Percentiles rank a stretch among this genome's conserved stretches.
These are phyloP conservation scores for Myrmaecium sp. DNA, from an alignment of 2,329 filamentous ascomycete genomes.

Conservation along the genomic window DNA sequence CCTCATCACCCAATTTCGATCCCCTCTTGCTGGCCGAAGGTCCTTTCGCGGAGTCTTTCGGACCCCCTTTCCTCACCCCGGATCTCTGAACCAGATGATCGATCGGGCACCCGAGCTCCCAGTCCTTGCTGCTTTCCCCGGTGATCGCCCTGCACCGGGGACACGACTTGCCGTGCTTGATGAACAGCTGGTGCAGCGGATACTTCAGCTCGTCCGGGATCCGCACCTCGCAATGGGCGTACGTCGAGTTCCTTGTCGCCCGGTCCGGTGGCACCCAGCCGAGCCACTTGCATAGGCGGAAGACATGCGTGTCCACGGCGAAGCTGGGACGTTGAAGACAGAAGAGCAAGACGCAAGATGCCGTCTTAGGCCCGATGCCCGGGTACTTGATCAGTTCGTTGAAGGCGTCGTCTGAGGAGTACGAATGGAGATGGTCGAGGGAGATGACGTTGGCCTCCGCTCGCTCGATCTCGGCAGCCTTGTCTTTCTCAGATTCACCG, in stretches of 20 bases:
- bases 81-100: conserved; percentile 43
- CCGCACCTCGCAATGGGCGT: conserved; percentile 41
- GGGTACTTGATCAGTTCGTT: conserved; percentile 39
- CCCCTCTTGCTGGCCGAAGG: conserved; percentile 7
- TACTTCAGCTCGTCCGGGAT: conserved; percentile 48
- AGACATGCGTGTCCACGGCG: conserved; percentile 51
- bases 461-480: conserved; percentile 39
- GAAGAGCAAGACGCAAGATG: conserved; percentile 47
- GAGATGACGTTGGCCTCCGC: conserved; percentile 45
- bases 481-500: conserved; percentile 32
- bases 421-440: conserved; percentile 41
- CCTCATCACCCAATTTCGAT: conserved; percentile 12
- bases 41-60: conserved; percentile 6
- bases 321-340: conserved; percentile 47
- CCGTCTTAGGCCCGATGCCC: conserved; percentile 50
- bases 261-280: conserved; percentile 39
- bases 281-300: conserved; percentile 44
- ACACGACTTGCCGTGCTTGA: conserved; percentile 45
- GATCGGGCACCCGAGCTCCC: conserved; percentile 47
- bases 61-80: conserved; percentile 34
- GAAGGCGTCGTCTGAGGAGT: conserved; percentile 40
- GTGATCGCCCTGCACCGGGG: conserved; percentile 44
- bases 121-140: conserved; percentile 40
- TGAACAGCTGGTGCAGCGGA: conserved; percentile 42
- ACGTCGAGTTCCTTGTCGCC: conserved; percentile 34